These are phyloP conservation scores for Leptographium flavum DNA, from an alignment of 2,329 filamentous ascomycete genomes.

Conservation along the genomic window DNA sequence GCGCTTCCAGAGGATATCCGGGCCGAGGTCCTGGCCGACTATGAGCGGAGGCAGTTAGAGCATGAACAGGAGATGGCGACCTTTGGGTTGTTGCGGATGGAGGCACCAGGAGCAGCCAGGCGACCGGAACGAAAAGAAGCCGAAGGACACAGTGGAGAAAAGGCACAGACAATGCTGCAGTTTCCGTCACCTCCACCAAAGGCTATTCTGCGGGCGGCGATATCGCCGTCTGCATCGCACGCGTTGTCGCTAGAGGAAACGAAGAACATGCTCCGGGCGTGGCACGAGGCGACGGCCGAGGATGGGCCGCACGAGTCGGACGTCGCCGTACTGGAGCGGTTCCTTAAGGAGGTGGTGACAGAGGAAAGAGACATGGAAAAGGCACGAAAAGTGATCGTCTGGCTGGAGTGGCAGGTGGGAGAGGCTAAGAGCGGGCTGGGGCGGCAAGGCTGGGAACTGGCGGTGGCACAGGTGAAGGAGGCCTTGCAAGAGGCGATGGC, in stretches of 20 bases:
- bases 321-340: slow-evolving; percentile 57
- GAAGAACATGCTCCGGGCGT: slow-evolving; percentile 58
- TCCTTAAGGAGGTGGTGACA: slow-evolving; percentile 54
- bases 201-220: slow-evolving; percentile 28
- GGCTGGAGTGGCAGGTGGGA: slow-evolving; percentile 43
- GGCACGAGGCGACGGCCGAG: slow-evolving; percentile 56
- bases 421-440: slow-evolving; percentile 16
- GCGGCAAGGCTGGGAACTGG: slow-evolving; percentile 27
- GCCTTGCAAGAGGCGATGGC: slow-evolving; percentile 40
- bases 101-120: slow-evolving; percentile 21
- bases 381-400: slow-evolving; percentile 78
- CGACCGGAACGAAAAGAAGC: slow-evolving; percentile 5
- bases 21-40: slow-evolving; percentile 63
- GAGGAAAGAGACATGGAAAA: slow-evolving; percentile 76
- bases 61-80: slow-evolving; percentile 1
- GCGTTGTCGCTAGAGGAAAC: slow-evolving; percentile 42
- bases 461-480: slow-evolving; percentile 28
- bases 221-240: slow-evolving; percentile 16
- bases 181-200: slow-evolving; percentile 33
- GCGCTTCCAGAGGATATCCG: slow-evolving; percentile 73
- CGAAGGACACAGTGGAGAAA: background rate
- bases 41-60: slow-evolving; percentile 43
- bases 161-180: slow-evolving; percentile 23
- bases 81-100: slow-evolving; percentile 33
- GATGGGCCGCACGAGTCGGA: slow-evolving; percentile 73